Conservation (phyloP, 2,329 filamentous ascomycete species). For the Tolypocladium capitatum region DNA sequence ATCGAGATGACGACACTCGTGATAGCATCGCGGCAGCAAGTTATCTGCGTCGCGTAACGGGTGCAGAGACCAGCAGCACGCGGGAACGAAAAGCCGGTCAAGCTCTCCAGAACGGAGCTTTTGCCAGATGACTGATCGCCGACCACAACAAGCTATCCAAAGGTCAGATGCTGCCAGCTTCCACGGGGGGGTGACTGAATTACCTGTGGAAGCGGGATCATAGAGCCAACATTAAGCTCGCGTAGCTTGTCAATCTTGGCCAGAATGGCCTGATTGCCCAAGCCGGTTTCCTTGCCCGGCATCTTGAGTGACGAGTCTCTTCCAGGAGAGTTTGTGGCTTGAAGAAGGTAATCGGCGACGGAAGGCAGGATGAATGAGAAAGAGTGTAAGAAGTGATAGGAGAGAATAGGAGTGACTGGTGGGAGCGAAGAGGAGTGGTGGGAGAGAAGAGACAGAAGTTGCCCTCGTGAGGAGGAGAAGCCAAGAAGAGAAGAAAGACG, state of each 20-base stretch:
- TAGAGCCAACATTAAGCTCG: slow-evolving; percentile 23
- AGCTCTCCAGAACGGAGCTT: slow-evolving; percentile 65
- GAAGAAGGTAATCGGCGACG: too few relatives aligned
- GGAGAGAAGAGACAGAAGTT: too few relatives aligned
- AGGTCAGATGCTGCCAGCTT: background rate
- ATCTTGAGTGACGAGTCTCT: too few relatives aligned
- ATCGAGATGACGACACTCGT: slow-evolving; percentile 24
- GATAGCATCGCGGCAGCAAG: slow-evolving; percentile 14
- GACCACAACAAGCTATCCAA: slow-evolving; percentile 52
- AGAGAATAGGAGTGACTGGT: too few relatives aligned
- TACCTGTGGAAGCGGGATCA: slow-evolving; percentile 40
- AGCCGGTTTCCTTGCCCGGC: background rate
- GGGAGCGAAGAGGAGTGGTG: too few relatives aligned
- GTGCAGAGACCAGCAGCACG: slow-evolving; percentile 31
- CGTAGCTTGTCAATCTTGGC: slow-evolving; percentile 28
- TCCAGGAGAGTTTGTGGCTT: too few relatives aligned
- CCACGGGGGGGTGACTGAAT: slow-evolving; percentile 25
- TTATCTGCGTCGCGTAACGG: slow-evolving; percentile 28
- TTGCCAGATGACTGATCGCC: slow-evolving; percentile 81
- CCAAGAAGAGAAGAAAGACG: background rate
- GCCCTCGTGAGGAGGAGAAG: background rate
- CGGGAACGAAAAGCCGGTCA: slow-evolving; percentile 36
- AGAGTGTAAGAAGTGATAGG: too few relatives aligned
- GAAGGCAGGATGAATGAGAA: too few relatives aligned
- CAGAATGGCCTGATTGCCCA: slow-evolving; percentile 11